Evolutionary conservation across 83 land plant species (phyloP).

Genomic region (Larix sibirica): DNA sequence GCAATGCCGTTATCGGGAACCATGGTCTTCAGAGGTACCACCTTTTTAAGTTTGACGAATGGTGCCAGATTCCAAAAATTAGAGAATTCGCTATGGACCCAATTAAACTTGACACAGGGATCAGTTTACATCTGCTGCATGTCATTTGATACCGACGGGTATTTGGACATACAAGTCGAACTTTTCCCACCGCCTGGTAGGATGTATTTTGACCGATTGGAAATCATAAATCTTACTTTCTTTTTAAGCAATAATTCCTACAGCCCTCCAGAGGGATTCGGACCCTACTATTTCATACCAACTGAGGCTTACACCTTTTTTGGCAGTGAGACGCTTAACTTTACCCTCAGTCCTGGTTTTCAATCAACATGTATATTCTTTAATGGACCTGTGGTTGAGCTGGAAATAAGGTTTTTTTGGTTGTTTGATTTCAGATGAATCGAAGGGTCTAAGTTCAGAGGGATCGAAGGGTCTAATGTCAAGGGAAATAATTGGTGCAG

Average conservation of each 20-base stretch:
- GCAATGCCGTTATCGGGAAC: slow-evolving; percentile 44
- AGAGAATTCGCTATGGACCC: slow-evolving; percentile 19
- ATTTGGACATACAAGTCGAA: slow-evolving; percentile 9
- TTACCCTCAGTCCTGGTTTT: no score
- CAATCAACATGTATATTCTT: no score
- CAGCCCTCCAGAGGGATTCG: slow-evolving; percentile 35
- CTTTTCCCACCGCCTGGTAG: slow-evolving; percentile 37
- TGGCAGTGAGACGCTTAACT: slow-evolving; percentile 13
- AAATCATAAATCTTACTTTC: slow-evolving; percentile 22
- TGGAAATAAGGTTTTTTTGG: no score
- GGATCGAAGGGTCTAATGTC: not conserved
- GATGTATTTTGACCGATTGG: slow-evolving; percentile 29
- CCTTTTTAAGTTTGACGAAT: slow-evolving; percentile 12
- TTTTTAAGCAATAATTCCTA: slow-evolving; percentile 38
- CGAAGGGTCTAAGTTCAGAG: no score
- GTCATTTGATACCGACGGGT: not conserved
- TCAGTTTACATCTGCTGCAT: not conserved
- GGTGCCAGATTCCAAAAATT: slow-evolving; percentile 17
- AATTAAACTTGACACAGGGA: not conserved
- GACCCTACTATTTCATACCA: slow-evolving; percentile 38
- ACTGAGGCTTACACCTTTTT: slow-evolving; percentile 17
- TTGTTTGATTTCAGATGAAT: no score
- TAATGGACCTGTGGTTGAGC: no score
- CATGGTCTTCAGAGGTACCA: not conserved
- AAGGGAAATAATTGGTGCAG: slow-evolving; percentile 18